Evolutionary conservation across 108 stramenopile species (phyloP), one percentile per base, ranked within the genome.

Genomic region (Cylindrotheca closterium): DNA sequence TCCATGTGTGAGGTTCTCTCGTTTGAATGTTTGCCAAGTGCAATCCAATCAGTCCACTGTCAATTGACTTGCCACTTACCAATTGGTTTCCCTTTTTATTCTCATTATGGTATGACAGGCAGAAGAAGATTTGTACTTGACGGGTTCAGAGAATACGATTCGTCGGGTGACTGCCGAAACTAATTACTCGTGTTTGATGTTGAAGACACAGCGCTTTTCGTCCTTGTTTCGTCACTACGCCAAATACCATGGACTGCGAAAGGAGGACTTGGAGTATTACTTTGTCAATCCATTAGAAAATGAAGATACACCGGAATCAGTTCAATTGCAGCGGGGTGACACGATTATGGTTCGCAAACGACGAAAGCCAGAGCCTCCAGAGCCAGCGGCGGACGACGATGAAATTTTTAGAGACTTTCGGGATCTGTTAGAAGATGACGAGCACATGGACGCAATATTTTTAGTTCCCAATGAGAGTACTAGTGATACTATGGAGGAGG

Each of bases 181-280:
- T 22, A 95, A 95, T 63, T 95, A 95, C 62, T 91, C 89, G 27
- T 99, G 98, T 69, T 83, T 97, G 66, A 97, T 97, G 98, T 86
- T 97, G 31, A 96, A 97, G 71, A 93, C 91, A 29, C 98, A 97
- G 77, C 85, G 92, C 1, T 99, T 97, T 71, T 91, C 93, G 12
- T 89, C 86, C 30, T 82, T 98, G 3, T 98, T 99, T 63, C 95
- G 97, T 27, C 98, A 99, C 75, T 99, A 99, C 70, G 98, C 97
- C 55, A 99, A 99, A 70, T 97, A 99, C 75, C 96, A 99, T 69
- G 98, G 98, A 12, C 63, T 99, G 50, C 68, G 95, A 29, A 99
- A 99, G 75, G 98, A 99, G 49, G 96, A 95, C 67, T 65, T 98
- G 21, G 96, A 96, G 55, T 98, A 96, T 58, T 96, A 91, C 71